A percentile compares a stretch with the other conserved stretches of the same genome.
Conservation (phyloP, 768 basidiomycete genomes). For the Cystofilobasidium bisporidii region DNA sequence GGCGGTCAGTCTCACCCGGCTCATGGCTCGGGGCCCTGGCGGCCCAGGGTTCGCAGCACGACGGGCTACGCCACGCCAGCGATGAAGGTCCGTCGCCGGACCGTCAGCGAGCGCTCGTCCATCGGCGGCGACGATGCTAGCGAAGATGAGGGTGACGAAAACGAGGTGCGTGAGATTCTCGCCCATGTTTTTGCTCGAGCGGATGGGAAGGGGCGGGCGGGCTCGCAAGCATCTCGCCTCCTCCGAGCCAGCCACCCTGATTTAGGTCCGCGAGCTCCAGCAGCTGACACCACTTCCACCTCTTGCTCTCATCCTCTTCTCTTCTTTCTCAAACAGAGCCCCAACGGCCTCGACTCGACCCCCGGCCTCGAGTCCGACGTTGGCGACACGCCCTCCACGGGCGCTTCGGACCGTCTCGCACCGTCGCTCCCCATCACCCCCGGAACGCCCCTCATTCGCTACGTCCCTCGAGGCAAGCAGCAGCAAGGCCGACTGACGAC, state of each 20-base stretch:
- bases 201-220: not conserved
- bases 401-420: not conserved
- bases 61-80: conserved; percentile 5
- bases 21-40: not conserved
- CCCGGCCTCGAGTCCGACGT: conserved; percentile 6
- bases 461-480: not conserved
- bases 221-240: not conserved
- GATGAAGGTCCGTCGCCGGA: conserved; percentile 3
- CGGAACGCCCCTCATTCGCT: not conserved
- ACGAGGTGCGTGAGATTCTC: not conserved
- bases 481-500: not conserved
- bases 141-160: too few species aligned
- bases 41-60: conserved; percentile 5
- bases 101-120: not conserved
- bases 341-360: not conserved
- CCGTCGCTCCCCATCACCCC: conserved; percentile 4
- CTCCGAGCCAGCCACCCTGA: too few species aligned
- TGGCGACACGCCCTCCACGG: not conserved
- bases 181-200: not conserved
- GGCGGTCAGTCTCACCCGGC: not conserved
- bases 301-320: not conserved
- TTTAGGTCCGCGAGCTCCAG: too few species aligned
- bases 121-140: not conserved
- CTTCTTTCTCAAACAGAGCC: too few species aligned
- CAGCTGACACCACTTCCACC: too few species aligned